phyloP scores from a whole-genome alignment of 208 protist species.

The Kentomonas sorsogonicus region DNA sequence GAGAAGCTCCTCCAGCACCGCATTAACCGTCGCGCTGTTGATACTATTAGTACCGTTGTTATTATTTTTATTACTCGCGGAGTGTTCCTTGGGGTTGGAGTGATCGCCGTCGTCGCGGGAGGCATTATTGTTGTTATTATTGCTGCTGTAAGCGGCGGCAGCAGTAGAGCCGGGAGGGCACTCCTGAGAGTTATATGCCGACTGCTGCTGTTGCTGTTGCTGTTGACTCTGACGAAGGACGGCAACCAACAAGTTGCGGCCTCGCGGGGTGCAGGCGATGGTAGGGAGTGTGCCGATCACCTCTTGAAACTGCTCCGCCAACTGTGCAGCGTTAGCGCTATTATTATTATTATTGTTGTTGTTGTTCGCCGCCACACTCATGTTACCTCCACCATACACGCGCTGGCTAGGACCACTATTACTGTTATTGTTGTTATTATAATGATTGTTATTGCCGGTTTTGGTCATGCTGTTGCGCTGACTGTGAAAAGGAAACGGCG shows the following conservation, averaged over 20 bases:
- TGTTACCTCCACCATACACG: not conserved
- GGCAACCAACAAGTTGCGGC: slow-evolving; percentile 46
- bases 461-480: not conserved
- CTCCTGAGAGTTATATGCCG: too few species aligned
- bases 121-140: too few species aligned
- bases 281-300: slow-evolving; percentile 39
- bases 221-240: too few species aligned
- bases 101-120: slow-evolving; percentile 56
- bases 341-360: not conserved
- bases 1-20: slow-evolving; percentile 37
- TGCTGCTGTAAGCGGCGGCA: too few species aligned
- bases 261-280: slow-evolving; percentile 42
- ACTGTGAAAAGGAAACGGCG: too few species aligned
- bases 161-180: too few species aligned
- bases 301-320: slow-evolving; percentile 40
- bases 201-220: too few species aligned
- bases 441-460: not conserved
- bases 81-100: slow-evolving; percentile 39
- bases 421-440: not conserved
- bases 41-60: not conserved
- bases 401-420: not conserved
- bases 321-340: slow-evolving; percentile 10
- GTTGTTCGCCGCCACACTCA: not conserved
- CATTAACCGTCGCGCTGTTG: not conserved
- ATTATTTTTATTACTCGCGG: too few species aligned